These are phyloP conservation scores for Phytomonas serpens DNA, from an alignment of 208 protist genomes.

Conservation along the genomic window DNA sequence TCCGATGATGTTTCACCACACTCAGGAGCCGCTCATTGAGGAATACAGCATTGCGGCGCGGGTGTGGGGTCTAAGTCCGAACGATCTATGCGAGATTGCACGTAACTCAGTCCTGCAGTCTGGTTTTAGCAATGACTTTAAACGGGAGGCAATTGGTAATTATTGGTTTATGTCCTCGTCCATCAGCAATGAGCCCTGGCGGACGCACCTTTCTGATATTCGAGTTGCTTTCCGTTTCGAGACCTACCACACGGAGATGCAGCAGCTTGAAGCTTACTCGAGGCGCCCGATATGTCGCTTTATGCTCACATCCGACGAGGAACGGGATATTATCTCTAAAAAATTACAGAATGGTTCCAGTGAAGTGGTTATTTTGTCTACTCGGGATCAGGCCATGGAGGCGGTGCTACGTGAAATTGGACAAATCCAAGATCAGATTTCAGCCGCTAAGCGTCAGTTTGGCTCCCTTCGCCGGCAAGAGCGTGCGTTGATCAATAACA, in stretches of 20 bases:
- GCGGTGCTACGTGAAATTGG: conserved; percentile 80
- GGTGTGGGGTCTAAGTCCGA: conserved; percentile 85
- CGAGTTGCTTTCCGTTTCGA: conserved; percentile 91
- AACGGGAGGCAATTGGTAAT: conserved; percentile 83
- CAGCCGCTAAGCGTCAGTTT: conserved; percentile 35
- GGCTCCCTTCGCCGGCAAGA: conserved; percentile 67
- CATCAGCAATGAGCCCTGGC: conserved; percentile 79
- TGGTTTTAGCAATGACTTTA: conserved; percentile 86
- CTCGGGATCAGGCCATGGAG: conserved; percentile 86
- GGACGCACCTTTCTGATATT: conserved; percentile 88
- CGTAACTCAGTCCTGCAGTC: conserved; percentile 87
- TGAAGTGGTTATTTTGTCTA: conserved; percentile 69
- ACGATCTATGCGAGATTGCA: conserved; percentile 92
- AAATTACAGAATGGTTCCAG: conserved; percentile 42
- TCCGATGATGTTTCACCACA: conserved; percentile 97
- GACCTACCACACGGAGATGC: conserved; percentile 89
- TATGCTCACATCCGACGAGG: conserved; percentile 73
- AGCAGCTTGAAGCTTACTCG: conserved; percentile 63
- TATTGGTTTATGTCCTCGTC: conserved; percentile 86
- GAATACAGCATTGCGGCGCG: conserved; percentile 92
- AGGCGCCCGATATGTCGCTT: conserved; percentile 57
- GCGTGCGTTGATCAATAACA: conserved; percentile 71
- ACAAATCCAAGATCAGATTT: conserved; percentile 44
- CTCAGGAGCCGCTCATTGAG: conserved; percentile 91
- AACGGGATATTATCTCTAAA: conserved; percentile 70